Base-by-base conservation (phyloP, 345 rosid genomes). In the Salix udensis region DNA sequence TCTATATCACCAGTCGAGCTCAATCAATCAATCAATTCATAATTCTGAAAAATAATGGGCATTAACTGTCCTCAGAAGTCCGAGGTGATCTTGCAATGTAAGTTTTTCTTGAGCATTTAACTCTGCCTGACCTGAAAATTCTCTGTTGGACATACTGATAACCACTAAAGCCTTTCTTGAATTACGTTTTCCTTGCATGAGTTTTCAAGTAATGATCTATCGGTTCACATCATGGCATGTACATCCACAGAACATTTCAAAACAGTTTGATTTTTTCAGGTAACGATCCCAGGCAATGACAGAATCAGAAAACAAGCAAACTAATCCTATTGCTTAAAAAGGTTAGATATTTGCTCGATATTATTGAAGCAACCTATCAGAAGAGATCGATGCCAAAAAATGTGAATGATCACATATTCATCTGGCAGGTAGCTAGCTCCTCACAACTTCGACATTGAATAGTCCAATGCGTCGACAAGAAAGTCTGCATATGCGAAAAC, bases 381-480 rank as follows among this genome's bases (percentile, higher is more conserved):
- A 50, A 7, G 42, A 67, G 36, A 15, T 10, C 26, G 37, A 76
- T 23, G 72, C 72, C 36, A 40, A 16, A 67, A 39, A 13, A 68
- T 24, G 7, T 31, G 46, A 28, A 60, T 39, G 8, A 19, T 60
- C 30, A 64, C 62, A 77, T 28, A 16, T 36, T n/a, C 44, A 44
- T 18, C 26, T 26, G 42, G 40, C 28, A 42, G 42, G 39, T 44
- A 23, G 13, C 31, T 74, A 23, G 13, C 31, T 74, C 71, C 81
- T 90, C 86, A 89, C 83, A 92, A 70, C 83, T 82, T 92, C 36
- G 96, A 85, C 77, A 91, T 80, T 42, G 93, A 76, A 77, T 88
- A 88, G 82, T 91, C 96, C 91, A 94, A 75, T 65, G 97, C 92
- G 80, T 90, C 96, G 7, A 89, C 92, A 50, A 93, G 89, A 83